Percentiles rank a stretch among this genome's conserved stretches.
These are phyloP conservation scores for Sparassis latifolia DNA, from an alignment of 1,284 basidiomycete species.

Conservation along the genomic window DNA sequence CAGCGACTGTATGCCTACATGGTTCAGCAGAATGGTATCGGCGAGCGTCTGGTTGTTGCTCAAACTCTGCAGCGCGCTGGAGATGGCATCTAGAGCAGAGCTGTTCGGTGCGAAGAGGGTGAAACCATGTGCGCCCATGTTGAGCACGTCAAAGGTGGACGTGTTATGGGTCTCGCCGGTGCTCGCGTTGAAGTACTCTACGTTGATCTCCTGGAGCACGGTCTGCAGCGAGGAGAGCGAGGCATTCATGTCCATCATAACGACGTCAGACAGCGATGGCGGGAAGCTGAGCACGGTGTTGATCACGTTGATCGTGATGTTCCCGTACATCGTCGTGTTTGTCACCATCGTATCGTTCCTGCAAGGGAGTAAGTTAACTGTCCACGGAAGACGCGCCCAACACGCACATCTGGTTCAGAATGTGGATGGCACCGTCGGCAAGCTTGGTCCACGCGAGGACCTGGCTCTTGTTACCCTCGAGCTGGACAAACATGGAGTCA, in stretches of 20 bases:
- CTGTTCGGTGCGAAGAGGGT: slow-evolving; percentile 69
- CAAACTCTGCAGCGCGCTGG: slow-evolving; percentile 29
- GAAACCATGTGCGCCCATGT: slow-evolving; percentile 40
- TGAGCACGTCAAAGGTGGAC: slow-evolving; percentile 34
- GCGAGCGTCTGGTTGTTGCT: slow-evolving; percentile 42
- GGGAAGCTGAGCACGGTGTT: slow-evolving; percentile 51
- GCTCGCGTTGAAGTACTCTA: slow-evolving; percentile 17
- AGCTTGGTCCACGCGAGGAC: slow-evolving; percentile 56
- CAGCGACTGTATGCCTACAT: slow-evolving; percentile 34
- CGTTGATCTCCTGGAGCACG: slow-evolving; percentile 20
- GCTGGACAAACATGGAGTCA: slow-evolving; percentile 36
- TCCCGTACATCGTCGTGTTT: slow-evolving; percentile 38
- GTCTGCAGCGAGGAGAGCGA: slow-evolving; percentile 31
- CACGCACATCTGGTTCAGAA: slow-evolving; percentile 50
- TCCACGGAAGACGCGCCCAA: neutral
- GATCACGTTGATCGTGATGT: slow-evolving; percentile 47
- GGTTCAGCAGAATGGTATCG: slow-evolving; percentile 49
- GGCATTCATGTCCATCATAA: slow-evolving; percentile 32
- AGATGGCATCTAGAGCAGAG: slow-evolving; percentile 37
- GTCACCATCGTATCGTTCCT: slow-evolving; percentile 37
- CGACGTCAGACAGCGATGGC: slow-evolving; percentile 36
- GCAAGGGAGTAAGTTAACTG: slow-evolving; percentile 14
- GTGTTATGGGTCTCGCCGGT: slow-evolving; percentile 26
- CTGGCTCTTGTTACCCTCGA: slow-evolving; percentile 53
- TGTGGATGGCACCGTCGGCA: slow-evolving; percentile 36